Base-by-base conservation (phyloP, 495 filamentous ascomycete genomes). In the Aspergillus asperescens region DNA sequence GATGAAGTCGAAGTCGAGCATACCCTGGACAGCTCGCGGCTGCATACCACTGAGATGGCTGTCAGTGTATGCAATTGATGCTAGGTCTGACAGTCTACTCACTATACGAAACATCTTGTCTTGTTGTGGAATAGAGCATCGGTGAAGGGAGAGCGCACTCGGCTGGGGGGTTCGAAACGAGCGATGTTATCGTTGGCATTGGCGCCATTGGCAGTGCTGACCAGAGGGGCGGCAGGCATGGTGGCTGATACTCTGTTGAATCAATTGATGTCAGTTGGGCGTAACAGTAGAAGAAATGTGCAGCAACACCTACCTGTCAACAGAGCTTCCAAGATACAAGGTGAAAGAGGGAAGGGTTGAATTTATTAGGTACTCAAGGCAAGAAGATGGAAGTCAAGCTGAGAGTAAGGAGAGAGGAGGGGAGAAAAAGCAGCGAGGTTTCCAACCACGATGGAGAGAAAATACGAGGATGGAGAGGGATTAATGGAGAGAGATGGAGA, bases 1-100 rank as follows among this genome's bases (percentile, higher is more conserved):
- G 77, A 98, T 98, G 82, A 97, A 98, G 80, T 98, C 93, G 74
- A 98, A 98, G 73, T 98, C 93, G 68, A 98, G 87, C 93, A 97
- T 98, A 73, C 94, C 94, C 80, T 98, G 93, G 60, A 96, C 94
- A 62, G 93, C 93, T 67, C 89, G 84, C 59, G 94, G 94, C 77
- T 98, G 93, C 65, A 98, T 85, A 63, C 93, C 93, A 76, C 83
- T 86, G 59, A 24, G n/a, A 32, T 15, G 42, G 31, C 31, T 13
- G 54, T 62, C 39, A 61, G 43, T 41, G 3, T 23, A 22, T 28
- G 54, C 57, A 48, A 62, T 51, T 40, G 55, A 23, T 4, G 3
- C 19, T 10, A 18, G 22, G 8, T n/a, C 18, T 13, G 25, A 9
- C 23, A 28, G 20, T 16, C 25, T 12, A 74, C 83, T 80, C 71